These are phyloP conservation scores for Teunomyces barrocoloradensis DNA, from an alignment of 805 yeast species.

Conservation along the genomic window DNA sequence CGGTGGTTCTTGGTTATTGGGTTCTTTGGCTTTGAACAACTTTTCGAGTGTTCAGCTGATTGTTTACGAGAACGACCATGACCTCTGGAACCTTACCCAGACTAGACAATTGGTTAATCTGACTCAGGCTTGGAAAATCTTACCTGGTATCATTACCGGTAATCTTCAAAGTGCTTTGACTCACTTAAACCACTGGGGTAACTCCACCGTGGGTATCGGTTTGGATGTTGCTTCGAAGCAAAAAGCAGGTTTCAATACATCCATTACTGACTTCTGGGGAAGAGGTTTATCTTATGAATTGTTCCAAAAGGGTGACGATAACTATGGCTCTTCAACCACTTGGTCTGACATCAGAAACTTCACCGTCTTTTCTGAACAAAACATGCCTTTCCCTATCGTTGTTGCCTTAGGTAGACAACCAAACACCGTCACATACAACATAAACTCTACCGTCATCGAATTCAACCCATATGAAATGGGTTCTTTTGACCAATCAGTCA, in stretches of 20 bases:
- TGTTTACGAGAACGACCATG: constrained; percentile 26
- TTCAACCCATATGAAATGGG: constrained; percentile 44
- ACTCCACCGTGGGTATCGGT: constrained; percentile 39
- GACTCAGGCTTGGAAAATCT: constrained; percentile 15
- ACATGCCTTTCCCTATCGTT: constrained; percentile 42
- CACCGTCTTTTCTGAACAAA: constrained; percentile 28
- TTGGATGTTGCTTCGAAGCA: constrained; percentile 47
- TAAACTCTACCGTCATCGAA: constrained; percentile 39
- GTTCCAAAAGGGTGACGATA: constrained; percentile 27
- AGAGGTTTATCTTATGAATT: constrained; percentile 71
- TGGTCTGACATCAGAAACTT: constrained; percentile 34
- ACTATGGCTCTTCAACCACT: constrained; percentile 23
- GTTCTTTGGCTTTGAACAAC: constrained; percentile 64
- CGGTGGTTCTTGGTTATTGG: constrained; percentile 83
- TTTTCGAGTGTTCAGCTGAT: constrained; percentile 71
- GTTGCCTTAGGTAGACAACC: constrained; percentile 37
- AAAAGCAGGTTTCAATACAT: constrained; percentile 63
- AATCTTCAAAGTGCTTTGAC: constrained; percentile 25
- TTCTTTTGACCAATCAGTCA: constrained; percentile 38
- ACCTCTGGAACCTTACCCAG: constrained; percentile 35
- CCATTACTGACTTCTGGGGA: constrained; percentile 80
- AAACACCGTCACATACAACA: constrained; percentile 25
- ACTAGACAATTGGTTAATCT: constrained; percentile 28
- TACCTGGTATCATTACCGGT: constrained; percentile 18
- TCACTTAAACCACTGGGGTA: constrained; percentile 29